phyloP scores from a whole-genome alignment of 2,329 filamentous ascomycete genomes.

The Pseudocercospora musae region DNA sequence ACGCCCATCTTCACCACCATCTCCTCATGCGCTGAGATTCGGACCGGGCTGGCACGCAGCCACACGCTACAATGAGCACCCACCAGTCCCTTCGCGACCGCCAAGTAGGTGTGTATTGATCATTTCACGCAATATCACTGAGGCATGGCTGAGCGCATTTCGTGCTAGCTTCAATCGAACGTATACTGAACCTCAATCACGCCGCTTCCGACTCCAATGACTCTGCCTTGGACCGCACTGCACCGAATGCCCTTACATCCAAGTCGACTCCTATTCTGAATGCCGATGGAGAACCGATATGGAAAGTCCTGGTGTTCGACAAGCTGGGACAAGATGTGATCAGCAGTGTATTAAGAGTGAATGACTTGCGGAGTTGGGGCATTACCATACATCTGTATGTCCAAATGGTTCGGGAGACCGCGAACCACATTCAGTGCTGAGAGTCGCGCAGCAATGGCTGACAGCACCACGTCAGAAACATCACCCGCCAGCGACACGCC shows the following conservation, averaged over 20 bases:
- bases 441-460: conserved; percentile 31
- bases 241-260: conserved; percentile 60
- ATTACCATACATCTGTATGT: conserved; percentile 90
- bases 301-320: conserved; percentile 97
- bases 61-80: conserved; percentile 50
- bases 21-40: conserved; percentile 29
- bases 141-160: conserved; percentile 10
- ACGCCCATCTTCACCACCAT: background rate
- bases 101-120: conserved; percentile 61
- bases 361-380: conserved; percentile 88
- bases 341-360: conserved; percentile 90
- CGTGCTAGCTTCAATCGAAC: conserved; percentile 76
- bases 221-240: conserved; percentile 60
- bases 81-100: conserved; percentile 64
- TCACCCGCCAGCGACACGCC: conserved; percentile 74
- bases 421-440: conserved; percentile 27
- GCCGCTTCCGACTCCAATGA: conserved; percentile 53
- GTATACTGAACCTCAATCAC: conserved; percentile 92
- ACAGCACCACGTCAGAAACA: conserved; percentile 55
- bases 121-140: conserved; percentile 16
- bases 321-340: conserved; percentile 90
- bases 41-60: conserved; percentile 30
- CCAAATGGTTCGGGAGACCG: background rate
- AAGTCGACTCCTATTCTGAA: conserved; percentile 77
- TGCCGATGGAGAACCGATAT: conserved; percentile 85